Evolutionary conservation across 1,139 yeast species (phyloP).

Genomic region (Schwanniomyces etchellsii): DNA sequence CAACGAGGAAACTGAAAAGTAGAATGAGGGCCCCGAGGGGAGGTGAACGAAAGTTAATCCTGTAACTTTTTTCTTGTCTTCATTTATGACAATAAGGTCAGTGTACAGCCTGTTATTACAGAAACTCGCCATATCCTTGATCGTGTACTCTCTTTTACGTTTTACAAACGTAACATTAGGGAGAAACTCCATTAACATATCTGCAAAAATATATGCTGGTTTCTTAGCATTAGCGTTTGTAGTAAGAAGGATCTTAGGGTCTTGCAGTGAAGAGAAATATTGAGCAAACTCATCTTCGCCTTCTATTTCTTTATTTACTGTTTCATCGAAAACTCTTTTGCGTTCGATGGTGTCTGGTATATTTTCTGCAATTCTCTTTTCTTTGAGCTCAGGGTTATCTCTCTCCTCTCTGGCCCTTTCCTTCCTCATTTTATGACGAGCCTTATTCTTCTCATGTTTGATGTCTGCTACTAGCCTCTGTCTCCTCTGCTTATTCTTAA

Average conservation of each 20-base stretch:
- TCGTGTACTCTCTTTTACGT: slow-evolving; percentile 75
- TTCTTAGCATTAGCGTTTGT: slow-evolving; percentile 84
- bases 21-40: slow-evolving; percentile 93
- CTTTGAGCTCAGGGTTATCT: slow-evolving; percentile 73
- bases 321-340: slow-evolving; percentile 87
- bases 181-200: slow-evolving; percentile 72
- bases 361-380: slow-evolving; percentile 71
- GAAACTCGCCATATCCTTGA: slow-evolving; percentile 80
- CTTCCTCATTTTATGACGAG: slow-evolving; percentile 69
- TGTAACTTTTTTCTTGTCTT: slow-evolving; percentile 85
- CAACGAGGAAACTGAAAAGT: slow-evolving; percentile 79
- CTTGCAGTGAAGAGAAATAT: slow-evolving; percentile 49
- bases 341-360: slow-evolving; percentile 85
- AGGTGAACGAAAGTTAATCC: slow-evolving; percentile 90
- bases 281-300: slow-evolving; percentile 77
- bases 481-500: slow-evolving; percentile 73
- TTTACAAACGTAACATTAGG: slow-evolving; percentile 86
- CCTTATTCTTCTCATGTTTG: slow-evolving; percentile 70
- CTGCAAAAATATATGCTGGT: slow-evolving; percentile 87
- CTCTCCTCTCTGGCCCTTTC: slow-evolving; percentile 81
- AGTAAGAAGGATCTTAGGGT: slow-evolving; percentile 82
- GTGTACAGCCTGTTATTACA: slow-evolving; percentile 82
- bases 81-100: slow-evolving; percentile 82
- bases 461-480: slow-evolving; percentile 72
- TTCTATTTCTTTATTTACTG: slow-evolving; percentile 67